Evolutionary conservation across 2,329 filamentous ascomycete species (phyloP).

Genomic region (Botrytis fabae): DNA sequence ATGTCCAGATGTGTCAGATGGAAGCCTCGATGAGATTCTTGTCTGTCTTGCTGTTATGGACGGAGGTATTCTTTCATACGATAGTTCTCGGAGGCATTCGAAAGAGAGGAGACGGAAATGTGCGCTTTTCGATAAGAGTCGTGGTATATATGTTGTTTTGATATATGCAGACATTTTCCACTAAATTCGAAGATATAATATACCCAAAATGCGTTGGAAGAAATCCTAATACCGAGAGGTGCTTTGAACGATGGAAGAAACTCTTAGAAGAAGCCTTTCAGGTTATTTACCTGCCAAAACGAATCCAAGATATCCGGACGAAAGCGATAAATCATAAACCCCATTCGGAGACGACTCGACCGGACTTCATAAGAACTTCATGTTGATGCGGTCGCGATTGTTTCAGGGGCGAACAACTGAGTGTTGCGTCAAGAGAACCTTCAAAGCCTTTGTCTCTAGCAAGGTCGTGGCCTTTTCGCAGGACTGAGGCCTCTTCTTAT

Average conservation of each 20-base stretch:
- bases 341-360: background rate
- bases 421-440: background rate
- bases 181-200: background rate
- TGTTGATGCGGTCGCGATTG: background rate
- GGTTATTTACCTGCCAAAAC: background rate
- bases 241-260: background rate
- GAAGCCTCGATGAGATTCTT: too few relatives aligned
- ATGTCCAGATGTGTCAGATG: background rate
- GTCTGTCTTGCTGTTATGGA: background rate
- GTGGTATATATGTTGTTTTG: background rate
- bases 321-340: background rate
- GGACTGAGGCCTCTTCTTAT: background rate
- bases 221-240: background rate
- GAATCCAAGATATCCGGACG: background rate
- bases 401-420: background rate
- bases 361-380: background rate
- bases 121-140: background rate
- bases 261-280: background rate
- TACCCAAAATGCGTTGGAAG: background rate
- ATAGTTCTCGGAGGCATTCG: background rate
- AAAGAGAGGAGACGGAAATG: background rate
- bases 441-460: background rate
- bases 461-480: background rate
- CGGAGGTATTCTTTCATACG: background rate
- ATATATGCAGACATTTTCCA: too few relatives aligned